A percentile compares a stretch with the other conserved stretches of the same genome.
These are phyloP conservation scores for Theobroma cacao DNA, from an alignment of 345 rosid genomes.

Conservation along the genomic window DNA sequence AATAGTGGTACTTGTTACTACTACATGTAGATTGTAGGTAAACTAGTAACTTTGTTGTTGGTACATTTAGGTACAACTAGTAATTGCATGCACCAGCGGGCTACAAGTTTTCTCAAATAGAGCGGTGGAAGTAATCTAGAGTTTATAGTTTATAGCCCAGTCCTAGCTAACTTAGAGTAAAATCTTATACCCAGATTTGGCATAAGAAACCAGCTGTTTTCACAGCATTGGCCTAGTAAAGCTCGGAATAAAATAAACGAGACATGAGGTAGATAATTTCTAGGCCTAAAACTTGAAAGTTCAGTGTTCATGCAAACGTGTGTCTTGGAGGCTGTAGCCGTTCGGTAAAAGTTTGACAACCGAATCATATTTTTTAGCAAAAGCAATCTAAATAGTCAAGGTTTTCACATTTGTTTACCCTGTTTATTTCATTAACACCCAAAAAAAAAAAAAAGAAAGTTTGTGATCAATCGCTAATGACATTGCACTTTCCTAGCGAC, in stretches of 20 bases:
- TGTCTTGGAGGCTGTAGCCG: neutral
- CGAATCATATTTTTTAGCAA: neutral
- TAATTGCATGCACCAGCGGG: neutral
- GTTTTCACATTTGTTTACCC: neutral
- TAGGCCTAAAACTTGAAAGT: neutral
- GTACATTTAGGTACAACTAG: neutral
- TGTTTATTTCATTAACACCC: neutral
- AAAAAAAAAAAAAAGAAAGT: neutral
- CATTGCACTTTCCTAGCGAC: neutral
- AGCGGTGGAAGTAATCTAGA: neutral
- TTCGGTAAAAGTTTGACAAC: neutral
- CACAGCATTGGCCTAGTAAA: neutral
- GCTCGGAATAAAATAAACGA: neutral
- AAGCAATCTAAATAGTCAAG: constrained; percentile 10
- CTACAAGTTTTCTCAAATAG: neutral
- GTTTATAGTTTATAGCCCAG: neutral
- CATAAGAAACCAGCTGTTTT: neutral
- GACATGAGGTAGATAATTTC: no score
- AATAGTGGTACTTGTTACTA: neutral
- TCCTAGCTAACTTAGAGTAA: neutral
- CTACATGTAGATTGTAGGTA: neutral
- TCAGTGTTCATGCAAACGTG: neutral
- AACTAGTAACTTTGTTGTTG: no score
- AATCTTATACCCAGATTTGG: constrained; percentile 8
- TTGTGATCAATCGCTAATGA: neutral